Percentiles rank a stretch among this genome's conserved stretches.
Evolutionary conservation across 768 basidiomycete genomes (phyloP).

Genomic region (Amanita fuliginea): DNA sequence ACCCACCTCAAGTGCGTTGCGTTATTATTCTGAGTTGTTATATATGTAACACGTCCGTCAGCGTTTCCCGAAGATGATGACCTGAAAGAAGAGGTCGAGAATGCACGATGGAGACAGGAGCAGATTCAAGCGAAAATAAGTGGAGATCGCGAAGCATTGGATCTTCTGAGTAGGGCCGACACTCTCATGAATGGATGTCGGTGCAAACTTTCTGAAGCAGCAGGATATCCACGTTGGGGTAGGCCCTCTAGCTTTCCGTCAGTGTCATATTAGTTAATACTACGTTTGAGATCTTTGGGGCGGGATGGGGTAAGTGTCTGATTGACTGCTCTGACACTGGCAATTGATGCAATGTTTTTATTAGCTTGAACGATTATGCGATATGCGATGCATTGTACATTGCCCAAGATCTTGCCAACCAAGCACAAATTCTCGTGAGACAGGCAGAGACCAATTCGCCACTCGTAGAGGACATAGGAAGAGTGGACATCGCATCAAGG

Average conservation of each 20-base stretch:
- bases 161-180: constrained; percentile 27
- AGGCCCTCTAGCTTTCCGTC: constrained; percentile 5
- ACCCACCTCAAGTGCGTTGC: constrained; percentile 24
- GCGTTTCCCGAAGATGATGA: constrained; percentile 35
- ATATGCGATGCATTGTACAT: constrained; percentile 27
- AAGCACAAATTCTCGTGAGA: constrained; percentile 23
- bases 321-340: not conserved
- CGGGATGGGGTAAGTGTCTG: constrained; percentile 21
- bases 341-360: not conserved
- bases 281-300: constrained; percentile 29
- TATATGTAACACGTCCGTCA: constrained; percentile 4
- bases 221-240: constrained; percentile 31
- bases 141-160: constrained; percentile 27
- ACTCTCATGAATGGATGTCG: constrained; percentile 20
- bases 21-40: too few species aligned
- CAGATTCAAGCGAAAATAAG: constrained; percentile 24
- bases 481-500: constrained; percentile 29
- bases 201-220: constrained; percentile 23
- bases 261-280: not conserved
- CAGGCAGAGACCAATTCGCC: constrained; percentile 27
- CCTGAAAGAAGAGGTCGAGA: constrained; percentile 26
- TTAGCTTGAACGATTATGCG: constrained; percentile 28
- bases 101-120: constrained; percentile 21
- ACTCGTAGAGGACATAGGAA: constrained; percentile 25
- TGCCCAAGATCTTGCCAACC: constrained; percentile 23